Evolutionary conservation across 2,329 filamentous ascomycete genomes (phyloP).

Genomic region (Colletotrichum musae): DNA sequence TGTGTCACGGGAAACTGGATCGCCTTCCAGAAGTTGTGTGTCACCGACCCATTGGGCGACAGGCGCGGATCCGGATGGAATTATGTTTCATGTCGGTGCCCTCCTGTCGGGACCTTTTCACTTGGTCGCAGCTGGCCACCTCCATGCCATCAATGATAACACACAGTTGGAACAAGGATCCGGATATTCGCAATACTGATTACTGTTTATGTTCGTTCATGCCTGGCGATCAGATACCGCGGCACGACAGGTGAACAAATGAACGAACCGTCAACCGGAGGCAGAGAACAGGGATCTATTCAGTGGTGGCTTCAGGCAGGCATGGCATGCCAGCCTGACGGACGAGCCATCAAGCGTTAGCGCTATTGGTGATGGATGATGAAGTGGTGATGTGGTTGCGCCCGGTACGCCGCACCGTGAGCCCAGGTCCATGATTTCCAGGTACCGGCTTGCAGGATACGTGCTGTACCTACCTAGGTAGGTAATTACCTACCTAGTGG

Average conservation of each 20-base stretch:
- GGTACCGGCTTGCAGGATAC: not conserved
- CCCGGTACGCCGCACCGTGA: constrained; percentile 22
- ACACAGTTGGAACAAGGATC: too few relatives aligned
- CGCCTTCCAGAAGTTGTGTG: constrained; percentile 35
- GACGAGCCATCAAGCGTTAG: constrained; percentile 6
- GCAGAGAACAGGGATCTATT: constrained; percentile 3
- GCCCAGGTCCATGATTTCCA: not conserved
- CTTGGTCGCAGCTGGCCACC: not conserved
- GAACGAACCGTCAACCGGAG: not conserved
- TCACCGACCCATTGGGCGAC: constrained; percentile 33
- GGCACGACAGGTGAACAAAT: not conserved
- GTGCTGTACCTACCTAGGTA: not conserved
- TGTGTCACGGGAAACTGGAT: constrained; percentile 38
- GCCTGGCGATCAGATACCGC: constrained; percentile 6
- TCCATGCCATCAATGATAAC: too few relatives aligned
- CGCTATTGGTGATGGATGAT: constrained; percentile 33
- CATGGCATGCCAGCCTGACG: constrained; percentile 30
- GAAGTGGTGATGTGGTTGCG: constrained; percentile 36
- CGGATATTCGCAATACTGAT: too few relatives aligned
- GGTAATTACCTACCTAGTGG: not conserved
- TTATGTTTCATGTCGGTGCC: constrained; percentile 34
- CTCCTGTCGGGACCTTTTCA: constrained; percentile 14
- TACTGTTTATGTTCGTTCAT: not conserved
- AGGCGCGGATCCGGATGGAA: constrained; percentile 28
- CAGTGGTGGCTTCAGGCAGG: constrained; percentile 11